phyloP scores from a whole-genome alignment of 208 protist species.

The Wallacemonas sp. region DNA sequence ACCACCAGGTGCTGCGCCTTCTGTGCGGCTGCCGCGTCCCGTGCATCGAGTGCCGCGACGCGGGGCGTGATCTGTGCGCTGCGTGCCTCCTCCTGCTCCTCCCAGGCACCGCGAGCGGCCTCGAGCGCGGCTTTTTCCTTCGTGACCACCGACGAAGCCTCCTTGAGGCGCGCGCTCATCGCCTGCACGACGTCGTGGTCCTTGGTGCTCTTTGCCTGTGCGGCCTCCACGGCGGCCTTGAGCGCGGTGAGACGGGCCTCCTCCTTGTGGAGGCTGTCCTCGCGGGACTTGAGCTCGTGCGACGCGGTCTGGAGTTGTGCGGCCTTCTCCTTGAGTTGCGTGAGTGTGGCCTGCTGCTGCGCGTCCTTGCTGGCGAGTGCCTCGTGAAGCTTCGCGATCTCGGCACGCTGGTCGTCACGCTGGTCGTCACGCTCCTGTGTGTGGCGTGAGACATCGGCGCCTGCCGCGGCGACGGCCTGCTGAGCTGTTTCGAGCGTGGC shows the following conservation, averaged over 20 bases:
- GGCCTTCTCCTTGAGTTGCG: conserved; percentile 21
- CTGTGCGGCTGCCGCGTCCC: neutral
- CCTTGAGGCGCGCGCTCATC: conserved; percentile 4
- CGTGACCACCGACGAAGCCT: conserved; percentile 1
- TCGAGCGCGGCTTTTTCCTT: conserved; percentile 7
- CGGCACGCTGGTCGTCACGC: neutral
- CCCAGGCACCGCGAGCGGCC: neutral
- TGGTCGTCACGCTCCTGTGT: neutral
- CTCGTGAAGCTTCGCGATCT: conserved; percentile 15
- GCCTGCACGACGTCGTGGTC: neutral
- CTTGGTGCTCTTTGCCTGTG: neutral
- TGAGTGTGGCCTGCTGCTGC: conserved; percentile 15
- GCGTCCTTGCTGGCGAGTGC: conserved; percentile 15
- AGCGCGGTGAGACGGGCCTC: neutral
- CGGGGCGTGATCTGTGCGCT: neutral
- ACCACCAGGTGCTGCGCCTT: conserved; percentile 17
- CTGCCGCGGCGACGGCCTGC: neutral
- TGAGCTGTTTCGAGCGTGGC: neutral
- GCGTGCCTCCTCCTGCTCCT: neutral
- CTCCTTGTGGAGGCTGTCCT: neutral
- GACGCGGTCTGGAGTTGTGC: conserved; percentile 17
- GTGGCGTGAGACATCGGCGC: too few species aligned
- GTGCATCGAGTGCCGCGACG: neutral
- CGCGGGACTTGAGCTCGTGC: conserved; percentile 14
- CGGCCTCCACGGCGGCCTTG: neutral